A percentile compares a stretch with the other conserved stretches of the same genome.
These are phyloP conservation scores for Phyllostachys edulis DNA, from an alignment of 176 grass and related monocot species.

Conservation along the genomic window DNA sequence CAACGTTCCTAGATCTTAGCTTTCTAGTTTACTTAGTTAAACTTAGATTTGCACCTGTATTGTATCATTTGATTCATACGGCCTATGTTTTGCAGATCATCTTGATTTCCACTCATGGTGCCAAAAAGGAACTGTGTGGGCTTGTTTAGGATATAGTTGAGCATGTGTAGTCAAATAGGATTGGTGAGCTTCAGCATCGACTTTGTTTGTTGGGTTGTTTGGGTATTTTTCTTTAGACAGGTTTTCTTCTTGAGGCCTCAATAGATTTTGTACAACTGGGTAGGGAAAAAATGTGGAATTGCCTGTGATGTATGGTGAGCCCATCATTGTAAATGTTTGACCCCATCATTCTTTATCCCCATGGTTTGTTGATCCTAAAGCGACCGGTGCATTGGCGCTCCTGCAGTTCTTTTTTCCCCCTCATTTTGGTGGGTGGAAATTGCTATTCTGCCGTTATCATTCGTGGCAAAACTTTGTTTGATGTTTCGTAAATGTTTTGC, in stretches of 20 bases:
- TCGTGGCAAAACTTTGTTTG: neutral
- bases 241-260: conserved; percentile 9
- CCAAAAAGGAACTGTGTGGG: neutral
- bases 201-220: conserved; percentile 33
- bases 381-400: neutral
- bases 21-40: neutral
- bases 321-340: conserved; percentile 35
- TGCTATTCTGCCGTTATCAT: neutral
- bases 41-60: too few species aligned
- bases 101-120: conserved; percentile 3
- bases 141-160: conserved; percentile 22
- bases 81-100: conserved; percentile 33
- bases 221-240: conserved; percentile 18
- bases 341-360: conserved; percentile 31
- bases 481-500: neutral
- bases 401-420: neutral
- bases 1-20: neutral
- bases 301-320: conserved; percentile 12
- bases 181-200: conserved; percentile 7
- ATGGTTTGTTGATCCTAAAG: conserved; percentile 21
- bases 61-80: neutral
- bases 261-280: conserved; percentile 32
- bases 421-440: neutral
- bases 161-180: conserved; percentile 18
- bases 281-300: conserved; percentile 22